These are phyloP conservation scores for Xerocomus brunneocitrinus DNA, from an alignment of 768 basidiomycete genomes.

Conservation along the genomic window DNA sequence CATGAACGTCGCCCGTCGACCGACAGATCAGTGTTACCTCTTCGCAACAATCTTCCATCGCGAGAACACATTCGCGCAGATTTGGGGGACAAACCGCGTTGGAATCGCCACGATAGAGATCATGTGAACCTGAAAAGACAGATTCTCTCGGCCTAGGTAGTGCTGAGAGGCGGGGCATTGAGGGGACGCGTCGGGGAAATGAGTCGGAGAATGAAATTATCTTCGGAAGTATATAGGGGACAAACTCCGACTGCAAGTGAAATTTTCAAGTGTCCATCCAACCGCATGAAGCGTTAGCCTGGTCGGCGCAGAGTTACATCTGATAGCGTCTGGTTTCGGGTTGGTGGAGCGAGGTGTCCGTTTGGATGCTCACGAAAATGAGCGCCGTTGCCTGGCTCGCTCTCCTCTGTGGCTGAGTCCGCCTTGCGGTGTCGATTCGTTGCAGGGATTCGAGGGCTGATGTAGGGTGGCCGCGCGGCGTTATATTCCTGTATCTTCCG, in stretches of 20 bases:
- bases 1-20: slow-evolving; percentile 1
- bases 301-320: slow-evolving; percentile 36
- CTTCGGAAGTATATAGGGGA: slow-evolving; percentile 22
- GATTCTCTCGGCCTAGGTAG: slow-evolving; percentile 54
- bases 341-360: slow-evolving; percentile 73
- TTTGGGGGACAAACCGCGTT: slow-evolving; percentile 66
- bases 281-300: slow-evolving; percentile 62
- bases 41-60: slow-evolving; percentile 79
- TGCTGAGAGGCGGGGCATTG: slow-evolving; percentile 47
- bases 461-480: slow-evolving; percentile 45
- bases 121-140: slow-evolving; percentile 63
- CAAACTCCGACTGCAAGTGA: slow-evolving; percentile 19
- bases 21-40: slow-evolving; percentile 42
- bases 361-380: slow-evolving; percentile 48
- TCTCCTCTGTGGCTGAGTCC: slow-evolving; percentile 43
- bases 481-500: slow-evolving; percentile 84
- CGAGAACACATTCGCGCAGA: slow-evolving; percentile 69
- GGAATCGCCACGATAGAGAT: slow-evolving; percentile 58
- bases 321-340: slow-evolving; percentile 64
- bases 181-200: slow-evolving; percentile 8
- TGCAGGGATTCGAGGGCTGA: slow-evolving; percentile 38
- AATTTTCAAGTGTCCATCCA: slow-evolving; percentile 57
- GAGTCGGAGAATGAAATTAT: slow-evolving; percentile 24
- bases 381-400: slow-evolving; percentile 37
- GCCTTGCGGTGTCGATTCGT: slow-evolving; percentile 52